Evolutionary conservation across 2,329 filamentous ascomycete genomes (phyloP).

Genomic region (Penicillium psychrosexuale): DNA sequence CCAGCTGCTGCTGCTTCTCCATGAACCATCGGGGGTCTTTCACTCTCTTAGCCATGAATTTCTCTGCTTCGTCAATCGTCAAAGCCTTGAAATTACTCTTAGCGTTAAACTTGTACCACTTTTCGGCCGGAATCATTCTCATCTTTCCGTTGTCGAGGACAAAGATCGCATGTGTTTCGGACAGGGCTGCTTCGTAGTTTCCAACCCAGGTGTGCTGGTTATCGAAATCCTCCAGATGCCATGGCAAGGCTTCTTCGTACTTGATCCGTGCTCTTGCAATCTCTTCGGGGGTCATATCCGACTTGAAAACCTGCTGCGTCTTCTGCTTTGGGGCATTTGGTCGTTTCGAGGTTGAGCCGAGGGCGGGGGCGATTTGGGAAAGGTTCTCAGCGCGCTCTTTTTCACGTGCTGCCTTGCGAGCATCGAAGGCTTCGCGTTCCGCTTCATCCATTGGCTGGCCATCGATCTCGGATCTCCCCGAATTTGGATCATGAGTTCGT

Average conservation of each 20-base stretch:
- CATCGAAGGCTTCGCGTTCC: constrained; percentile 58
- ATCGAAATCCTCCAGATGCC: constrained; percentile 96
- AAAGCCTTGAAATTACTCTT: constrained; percentile 66
- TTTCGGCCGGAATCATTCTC: constrained; percentile 86
- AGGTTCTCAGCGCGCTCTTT: constrained; percentile 82
- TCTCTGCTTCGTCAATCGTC: constrained; percentile 80
- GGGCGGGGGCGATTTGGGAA: constrained; percentile 86
- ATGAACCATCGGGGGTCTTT: constrained; percentile 79
- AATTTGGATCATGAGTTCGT: constrained; percentile 53
- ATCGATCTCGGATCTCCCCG: constrained; percentile 40
- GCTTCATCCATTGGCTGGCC: constrained; percentile 62
- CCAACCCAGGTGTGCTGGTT: constrained; percentile 93
- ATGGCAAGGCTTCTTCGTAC: constrained; percentile 93
- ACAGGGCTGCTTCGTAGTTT: constrained; percentile 83
- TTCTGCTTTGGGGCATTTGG: constrained; percentile 69
- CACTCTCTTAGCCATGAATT: constrained; percentile 73
- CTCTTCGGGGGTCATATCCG: constrained; percentile 73
- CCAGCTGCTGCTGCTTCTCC: constrained; percentile 54
- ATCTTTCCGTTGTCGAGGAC: constrained; percentile 70
- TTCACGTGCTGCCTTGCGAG: constrained; percentile 70
- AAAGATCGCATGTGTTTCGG: constrained; percentile 74
- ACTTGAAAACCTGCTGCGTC: constrained; percentile 77
- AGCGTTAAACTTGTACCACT: constrained; percentile 72
- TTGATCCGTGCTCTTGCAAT: constrained; percentile 62
- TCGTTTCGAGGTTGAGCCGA: constrained; percentile 66